These are phyloP conservation scores for Backusella australiensis DNA, from an alignment of 192 early-diverging fungal species.

Conservation along the genomic window DNA sequence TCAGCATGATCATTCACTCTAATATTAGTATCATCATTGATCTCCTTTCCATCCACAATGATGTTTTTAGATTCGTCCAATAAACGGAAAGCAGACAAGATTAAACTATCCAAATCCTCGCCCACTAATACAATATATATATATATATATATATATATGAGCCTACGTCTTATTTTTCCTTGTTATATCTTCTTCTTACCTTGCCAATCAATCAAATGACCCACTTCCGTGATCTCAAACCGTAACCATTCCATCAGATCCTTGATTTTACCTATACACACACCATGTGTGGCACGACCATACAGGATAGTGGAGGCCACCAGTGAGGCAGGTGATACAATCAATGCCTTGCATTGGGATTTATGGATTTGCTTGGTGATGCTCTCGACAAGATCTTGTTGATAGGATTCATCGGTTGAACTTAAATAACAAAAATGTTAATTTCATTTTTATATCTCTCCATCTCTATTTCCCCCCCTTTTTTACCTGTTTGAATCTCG, in stretches of 20 bases:
- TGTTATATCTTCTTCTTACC: constrained; percentile 14
- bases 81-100: constrained; percentile 28
- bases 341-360: constrained; percentile 24
- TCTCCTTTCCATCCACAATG: constrained; percentile 35
- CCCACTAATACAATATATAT: constrained; percentile 18
- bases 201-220: constrained; percentile 30
- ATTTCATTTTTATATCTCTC: neutral
- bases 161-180: neutral
- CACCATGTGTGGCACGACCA: constrained; percentile 36
- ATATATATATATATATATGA: neutral
- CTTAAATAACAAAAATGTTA: neutral
- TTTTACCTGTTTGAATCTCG: constrained; percentile 7
- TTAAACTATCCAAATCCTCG: constrained; percentile 30
- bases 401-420: neutral
- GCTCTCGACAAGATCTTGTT: constrained; percentile 6
- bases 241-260: constrained; percentile 32
- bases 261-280: constrained; percentile 33
- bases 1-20: constrained; percentile 39
- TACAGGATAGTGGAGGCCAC: constrained; percentile 32
- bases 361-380: constrained; percentile 30
- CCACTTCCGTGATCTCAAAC: constrained; percentile 10
- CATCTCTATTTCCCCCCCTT: neutral
- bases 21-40: constrained; percentile 35
- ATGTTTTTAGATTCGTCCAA: constrained; percentile 34
- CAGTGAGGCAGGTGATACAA: constrained; percentile 27